A percentile compares a stretch with the other conserved stretches of the same genome.
Evolutionary conservation across 257 asterid species (phyloP).

Genomic region (Lavandula angustifolia): DNA sequence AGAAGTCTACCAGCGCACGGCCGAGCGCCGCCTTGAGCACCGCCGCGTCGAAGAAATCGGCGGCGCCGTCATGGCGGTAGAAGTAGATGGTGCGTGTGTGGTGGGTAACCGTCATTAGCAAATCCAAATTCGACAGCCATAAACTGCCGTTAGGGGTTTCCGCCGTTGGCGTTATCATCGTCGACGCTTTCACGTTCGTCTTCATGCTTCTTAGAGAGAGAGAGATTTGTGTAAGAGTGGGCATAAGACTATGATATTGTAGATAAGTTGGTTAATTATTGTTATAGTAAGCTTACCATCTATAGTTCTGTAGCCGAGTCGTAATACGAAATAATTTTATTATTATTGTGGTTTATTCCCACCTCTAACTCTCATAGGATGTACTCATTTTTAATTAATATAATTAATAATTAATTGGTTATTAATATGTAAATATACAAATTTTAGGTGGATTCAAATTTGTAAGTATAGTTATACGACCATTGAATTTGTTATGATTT

Average conservation of each 20-base stretch:
- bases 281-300: too few species aligned
- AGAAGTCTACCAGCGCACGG: constrained; percentile 7
- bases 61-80: neutral
- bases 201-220: constrained; percentile 17
- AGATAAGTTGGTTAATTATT: too few species aligned
- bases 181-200: constrained; percentile 28
- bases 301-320: too few species aligned
- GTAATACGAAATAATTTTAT: too few species aligned
- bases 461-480: too few species aligned
- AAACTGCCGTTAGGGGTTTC: constrained; percentile 44
- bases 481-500: too few species aligned
- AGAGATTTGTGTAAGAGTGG: neutral
- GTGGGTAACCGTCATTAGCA: constrained; percentile 9
- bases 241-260: neutral
- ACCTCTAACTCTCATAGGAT: too few species aligned
- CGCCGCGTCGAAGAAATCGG: constrained; percentile 10
- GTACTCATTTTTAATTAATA: too few species aligned
- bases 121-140: constrained; percentile 40
- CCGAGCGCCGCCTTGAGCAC: constrained; percentile 16
- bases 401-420: too few species aligned
- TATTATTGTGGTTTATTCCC: too few species aligned
- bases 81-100: constrained; percentile 18
- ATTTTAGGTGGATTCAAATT: too few species aligned
- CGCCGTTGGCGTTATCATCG: constrained; percentile 46
- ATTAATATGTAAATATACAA: too few species aligned